Evolutionary conservation across 306 rosid species (phyloP).

Genomic region (Casuarina cunninghamiana): DNA sequence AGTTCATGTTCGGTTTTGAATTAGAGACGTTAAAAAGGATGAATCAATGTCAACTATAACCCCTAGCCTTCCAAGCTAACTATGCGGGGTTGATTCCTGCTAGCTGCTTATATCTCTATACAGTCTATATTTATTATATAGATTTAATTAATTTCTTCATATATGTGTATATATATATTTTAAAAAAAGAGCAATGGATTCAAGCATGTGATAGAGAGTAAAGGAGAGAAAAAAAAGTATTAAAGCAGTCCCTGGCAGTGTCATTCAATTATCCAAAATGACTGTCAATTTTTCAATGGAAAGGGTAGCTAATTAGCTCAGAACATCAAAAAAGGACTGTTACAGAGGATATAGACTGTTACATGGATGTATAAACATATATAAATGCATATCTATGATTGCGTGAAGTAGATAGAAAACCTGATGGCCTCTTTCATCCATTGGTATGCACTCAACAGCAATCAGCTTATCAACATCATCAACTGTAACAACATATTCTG

Average conservation of each 20-base stretch:
- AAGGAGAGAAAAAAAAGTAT: no score
- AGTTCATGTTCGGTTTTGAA: background rate
- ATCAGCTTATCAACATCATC: slow-evolving; percentile 91
- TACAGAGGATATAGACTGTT: background rate
- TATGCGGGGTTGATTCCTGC: no score
- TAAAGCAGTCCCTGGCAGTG: no score
- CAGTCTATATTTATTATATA: no score
- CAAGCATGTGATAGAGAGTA: no score
- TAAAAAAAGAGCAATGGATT: no score
- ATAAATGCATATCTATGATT: slow-evolving; percentile 3
- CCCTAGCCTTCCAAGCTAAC: background rate
- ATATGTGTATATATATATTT: no score
- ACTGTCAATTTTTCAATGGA: background rate
- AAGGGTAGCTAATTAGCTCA: background rate
- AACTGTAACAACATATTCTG: slow-evolving; percentile 88
- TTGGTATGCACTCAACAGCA: slow-evolving; percentile 98
- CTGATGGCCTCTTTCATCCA: slow-evolving; percentile 94
- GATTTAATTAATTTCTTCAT: no score
- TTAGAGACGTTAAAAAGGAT: background rate
- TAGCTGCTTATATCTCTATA: no score
- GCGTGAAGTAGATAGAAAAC: slow-evolving; percentile 43
- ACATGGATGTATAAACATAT: slow-evolving; percentile 4
- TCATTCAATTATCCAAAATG: background rate
- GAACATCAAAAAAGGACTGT: background rate
- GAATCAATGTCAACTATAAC: background rate